Evolutionary conservation across 108 stramenopile species (phyloP).

Genomic region (Nitzschia palea): DNA sequence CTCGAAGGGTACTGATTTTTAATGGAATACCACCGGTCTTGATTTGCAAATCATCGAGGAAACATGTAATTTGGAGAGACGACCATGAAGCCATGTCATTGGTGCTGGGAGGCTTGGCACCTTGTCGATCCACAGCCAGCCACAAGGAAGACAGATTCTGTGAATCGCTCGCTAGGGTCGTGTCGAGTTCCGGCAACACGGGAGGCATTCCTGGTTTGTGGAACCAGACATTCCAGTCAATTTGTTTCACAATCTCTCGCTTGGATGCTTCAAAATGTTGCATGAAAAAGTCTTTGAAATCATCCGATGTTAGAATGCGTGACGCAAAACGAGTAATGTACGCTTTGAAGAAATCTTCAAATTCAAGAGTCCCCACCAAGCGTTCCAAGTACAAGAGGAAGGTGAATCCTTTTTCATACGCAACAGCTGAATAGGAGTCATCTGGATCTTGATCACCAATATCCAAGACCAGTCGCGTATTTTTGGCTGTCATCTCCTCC

Average conservation of each 20-base stretch:
- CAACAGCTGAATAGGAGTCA: constrained; percentile 88
- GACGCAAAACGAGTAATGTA: constrained; percentile 82
- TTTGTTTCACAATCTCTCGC: constrained; percentile 15
- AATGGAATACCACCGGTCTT: constrained; percentile 48
- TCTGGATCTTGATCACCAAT: constrained; percentile 94
- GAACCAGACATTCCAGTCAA: constrained; percentile 91
- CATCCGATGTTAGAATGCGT: constrained; percentile 69
- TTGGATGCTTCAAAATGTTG: constrained; percentile 47
- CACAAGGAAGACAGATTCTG: constrained; percentile 75
- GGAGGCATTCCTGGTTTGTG: constrained; percentile 83
- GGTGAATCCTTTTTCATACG: constrained; percentile 88
- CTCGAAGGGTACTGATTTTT: constrained; percentile 49
- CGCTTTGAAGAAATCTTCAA: constrained; percentile 86
- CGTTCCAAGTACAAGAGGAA: constrained; percentile 85
- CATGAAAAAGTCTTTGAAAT: constrained; percentile 80
- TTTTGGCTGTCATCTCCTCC: constrained; percentile 53
- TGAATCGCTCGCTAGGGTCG: constrained; percentile 65
- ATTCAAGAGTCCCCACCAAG: constrained; percentile 75
- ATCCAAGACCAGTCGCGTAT: constrained; percentile 76
- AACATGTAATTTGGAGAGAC: constrained; percentile 79
- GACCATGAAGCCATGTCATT: constrained; percentile 65
- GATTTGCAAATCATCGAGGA: constrained; percentile 70
- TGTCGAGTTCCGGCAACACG: constrained; percentile 69
- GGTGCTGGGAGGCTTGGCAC: constrained; percentile 19
- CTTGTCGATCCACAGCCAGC: constrained; percentile 49